These are phyloP conservation scores for Mortierella alpina DNA, from an alignment of 192 early-diverging fungal species.

Conservation along the genomic window DNA sequence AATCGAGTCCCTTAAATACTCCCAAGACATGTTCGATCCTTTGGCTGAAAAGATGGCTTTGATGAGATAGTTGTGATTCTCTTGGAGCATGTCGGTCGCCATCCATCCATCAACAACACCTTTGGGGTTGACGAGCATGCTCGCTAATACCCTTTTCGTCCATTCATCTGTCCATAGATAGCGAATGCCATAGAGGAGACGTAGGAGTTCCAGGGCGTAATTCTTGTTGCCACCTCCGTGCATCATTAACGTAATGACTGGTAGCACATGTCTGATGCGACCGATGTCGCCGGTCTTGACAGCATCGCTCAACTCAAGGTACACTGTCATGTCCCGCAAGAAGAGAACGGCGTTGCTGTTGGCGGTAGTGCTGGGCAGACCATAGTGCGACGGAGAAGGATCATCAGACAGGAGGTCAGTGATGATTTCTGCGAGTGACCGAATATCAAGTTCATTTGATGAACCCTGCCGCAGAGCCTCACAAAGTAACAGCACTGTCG, in stretches of 20 bases:
- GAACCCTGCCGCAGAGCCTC: conserved; percentile 6
- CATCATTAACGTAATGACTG: conserved; percentile 30
- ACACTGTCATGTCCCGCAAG: conserved; percentile 10
- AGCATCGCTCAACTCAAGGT: conserved; percentile 18
- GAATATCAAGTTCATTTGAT: conserved; percentile 15
- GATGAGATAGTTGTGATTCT: conserved; percentile 30
- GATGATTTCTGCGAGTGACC: conserved; percentile 9
- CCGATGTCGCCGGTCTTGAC: conserved; percentile 25
- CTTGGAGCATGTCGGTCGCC: conserved; percentile 28
- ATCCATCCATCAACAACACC: conserved; percentile 23
- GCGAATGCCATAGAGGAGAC: conserved; percentile 18
- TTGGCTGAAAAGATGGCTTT: conserved; percentile 30
- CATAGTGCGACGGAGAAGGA: conserved; percentile 13
- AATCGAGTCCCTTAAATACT: conserved; percentile 17
- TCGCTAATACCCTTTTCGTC: background rate
- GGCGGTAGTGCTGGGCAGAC: conserved; percentile 2
- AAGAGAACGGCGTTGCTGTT: conserved; percentile 9
- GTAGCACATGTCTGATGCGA: conserved; percentile 3
- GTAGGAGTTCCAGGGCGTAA: conserved; percentile 19
- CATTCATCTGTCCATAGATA: conserved; percentile 19
- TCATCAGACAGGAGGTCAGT: conserved; percentile 6
- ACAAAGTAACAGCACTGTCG: conserved; percentile 2
- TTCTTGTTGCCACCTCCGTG: conserved; percentile 32
- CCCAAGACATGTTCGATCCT: conserved; percentile 33
- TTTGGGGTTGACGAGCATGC: conserved; percentile 29